Evolutionary conservation across 83 land plant species (phyloP).

Genomic region (Picea abies): DNA sequence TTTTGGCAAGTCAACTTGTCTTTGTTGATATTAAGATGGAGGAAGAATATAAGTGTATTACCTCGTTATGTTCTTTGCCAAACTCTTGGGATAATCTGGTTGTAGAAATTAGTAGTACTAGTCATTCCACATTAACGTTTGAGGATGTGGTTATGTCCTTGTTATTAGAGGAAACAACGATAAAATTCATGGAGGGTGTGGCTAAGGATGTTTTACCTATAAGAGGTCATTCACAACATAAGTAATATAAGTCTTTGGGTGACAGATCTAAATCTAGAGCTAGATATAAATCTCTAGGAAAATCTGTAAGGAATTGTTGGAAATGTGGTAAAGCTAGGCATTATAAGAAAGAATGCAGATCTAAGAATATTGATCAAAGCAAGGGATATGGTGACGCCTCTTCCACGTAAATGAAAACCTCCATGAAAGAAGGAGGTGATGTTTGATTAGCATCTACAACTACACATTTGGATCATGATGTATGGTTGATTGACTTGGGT

Average conservation of each 20-base stretch:
- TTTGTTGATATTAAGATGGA: not conserved
- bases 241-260: not conserved
- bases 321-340: no score
- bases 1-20: not conserved
- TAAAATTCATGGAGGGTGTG: not conserved
- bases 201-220: no score
- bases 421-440: not conserved
- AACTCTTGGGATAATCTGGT: not conserved
- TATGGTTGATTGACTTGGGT: not conserved
- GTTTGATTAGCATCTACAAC: no score
- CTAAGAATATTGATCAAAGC: not conserved
- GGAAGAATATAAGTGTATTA: not conserved
- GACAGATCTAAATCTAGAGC: not conserved
- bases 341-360: not conserved
- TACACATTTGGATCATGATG: not conserved
- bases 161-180: not conserved
- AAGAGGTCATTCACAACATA: not conserved
- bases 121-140: not conserved
- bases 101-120: not conserved
- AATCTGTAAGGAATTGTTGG: not conserved
- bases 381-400: not conserved
- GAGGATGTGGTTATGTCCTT: not conserved
- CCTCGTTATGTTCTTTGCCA: not conserved
- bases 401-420: not conserved
- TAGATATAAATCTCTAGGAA: not conserved